Conservation (phyloP, 2,329 filamentous ascomycete genomes). For the Diaporthe capsici region DNA sequence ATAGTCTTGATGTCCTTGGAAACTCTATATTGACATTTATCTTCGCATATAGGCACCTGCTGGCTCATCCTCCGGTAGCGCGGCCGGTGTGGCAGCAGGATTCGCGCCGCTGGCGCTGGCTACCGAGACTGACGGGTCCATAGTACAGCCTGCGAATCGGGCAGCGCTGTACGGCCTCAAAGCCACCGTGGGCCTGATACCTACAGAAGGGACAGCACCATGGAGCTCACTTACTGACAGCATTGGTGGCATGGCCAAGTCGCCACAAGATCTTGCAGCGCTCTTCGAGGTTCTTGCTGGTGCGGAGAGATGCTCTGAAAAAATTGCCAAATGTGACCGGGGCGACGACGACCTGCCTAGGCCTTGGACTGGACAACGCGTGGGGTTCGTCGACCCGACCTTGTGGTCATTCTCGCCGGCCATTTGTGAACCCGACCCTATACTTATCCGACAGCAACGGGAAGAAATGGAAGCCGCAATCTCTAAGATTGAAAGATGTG, state of each 20-base stretch:
- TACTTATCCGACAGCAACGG: background rate
- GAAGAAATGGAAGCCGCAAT: background rate
- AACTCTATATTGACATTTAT: background rate
- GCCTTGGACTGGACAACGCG: background rate
- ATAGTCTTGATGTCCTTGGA: background rate
- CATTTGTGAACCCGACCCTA: background rate
- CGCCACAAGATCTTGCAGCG: background rate
- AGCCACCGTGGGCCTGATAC: background rate
- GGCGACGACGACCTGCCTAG: background rate
- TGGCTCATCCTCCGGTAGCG: background rate
- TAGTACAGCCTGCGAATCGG: background rate
- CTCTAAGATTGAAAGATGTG: background rate
- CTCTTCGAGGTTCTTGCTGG: background rate
- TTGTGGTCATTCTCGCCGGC: background rate
- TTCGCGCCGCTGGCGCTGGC: background rate
- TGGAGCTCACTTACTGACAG: background rate
- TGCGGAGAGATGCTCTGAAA: accelerated
- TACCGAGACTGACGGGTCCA: background rate
- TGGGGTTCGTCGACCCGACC: background rate
- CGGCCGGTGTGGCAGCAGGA: background rate
- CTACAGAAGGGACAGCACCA: background rate
- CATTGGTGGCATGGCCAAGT: constrained; percentile 5
- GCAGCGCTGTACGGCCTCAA: background rate
- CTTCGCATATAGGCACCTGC: background rate
- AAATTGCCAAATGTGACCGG: accelerated